A percentile compares a stretch with the other conserved stretches of the same genome.
Conservation (phyloP, 2,329 filamentous ascomycete genomes). For the Aspergillus unguis region DNA sequence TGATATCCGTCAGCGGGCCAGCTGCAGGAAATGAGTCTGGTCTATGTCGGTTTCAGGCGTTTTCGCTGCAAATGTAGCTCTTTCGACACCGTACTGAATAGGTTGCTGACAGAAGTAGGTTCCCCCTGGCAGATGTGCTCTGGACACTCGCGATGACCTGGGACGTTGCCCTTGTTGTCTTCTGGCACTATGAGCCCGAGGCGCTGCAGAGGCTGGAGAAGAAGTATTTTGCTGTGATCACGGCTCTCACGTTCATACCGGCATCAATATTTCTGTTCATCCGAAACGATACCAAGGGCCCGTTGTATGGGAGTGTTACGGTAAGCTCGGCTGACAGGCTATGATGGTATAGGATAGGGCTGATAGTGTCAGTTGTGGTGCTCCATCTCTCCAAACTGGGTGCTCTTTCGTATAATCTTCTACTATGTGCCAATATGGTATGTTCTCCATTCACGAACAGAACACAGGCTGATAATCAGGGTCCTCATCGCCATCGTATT, state of each 20-base stretch:
- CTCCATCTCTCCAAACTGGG: conserved; percentile 37
- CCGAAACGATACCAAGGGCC: conserved; percentile 28
- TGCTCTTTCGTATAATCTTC: conserved; percentile 33
- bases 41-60: conserved; percentile 39
- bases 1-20: conserved; percentile 40
- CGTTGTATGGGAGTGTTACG: conserved; percentile 37
- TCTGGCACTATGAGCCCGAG: conserved; percentile 32
- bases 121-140: conserved; percentile 37
- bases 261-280: conserved; percentile 37
- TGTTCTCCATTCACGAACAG: not conserved
- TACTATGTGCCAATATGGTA: conserved; percentile 40
- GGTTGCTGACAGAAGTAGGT: conserved; percentile 23
- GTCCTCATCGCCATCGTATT: conserved; percentile 25
- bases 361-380: conserved; percentile 33
- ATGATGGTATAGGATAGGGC: not conserved
- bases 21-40: conserved; percentile 31
- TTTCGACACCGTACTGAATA: not conserved
- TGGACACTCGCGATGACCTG: conserved; percentile 40
- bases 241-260: conserved; percentile 31
- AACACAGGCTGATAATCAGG: conserved; percentile 18
- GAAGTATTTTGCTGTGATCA: conserved; percentile 31
- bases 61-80: conserved; percentile 37
- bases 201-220: conserved; percentile 32
- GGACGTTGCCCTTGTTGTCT: conserved; percentile 38
- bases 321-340: conserved; percentile 19